Evolutionary conservation across 1,139 yeast genomes (phyloP).

Genomic region (Saccharomyces hybrid): DNA sequence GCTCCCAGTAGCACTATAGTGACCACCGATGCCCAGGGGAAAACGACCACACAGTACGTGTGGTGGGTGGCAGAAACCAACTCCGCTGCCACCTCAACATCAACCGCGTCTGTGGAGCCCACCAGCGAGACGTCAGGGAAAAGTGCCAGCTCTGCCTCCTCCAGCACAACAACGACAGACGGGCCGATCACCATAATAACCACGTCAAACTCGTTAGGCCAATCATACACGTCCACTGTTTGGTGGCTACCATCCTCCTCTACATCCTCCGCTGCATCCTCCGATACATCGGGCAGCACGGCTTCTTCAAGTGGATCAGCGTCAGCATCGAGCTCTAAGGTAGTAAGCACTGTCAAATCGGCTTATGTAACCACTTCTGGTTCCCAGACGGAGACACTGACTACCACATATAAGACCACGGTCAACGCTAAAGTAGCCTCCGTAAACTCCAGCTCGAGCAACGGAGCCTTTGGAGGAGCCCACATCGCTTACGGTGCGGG

Average conservation of each 20-base stretch:
- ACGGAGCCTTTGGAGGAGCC: constrained; percentile 7
- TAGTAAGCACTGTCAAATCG: background rate
- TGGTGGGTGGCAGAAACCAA: constrained; percentile 16
- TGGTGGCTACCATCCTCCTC: constrained; percentile 31
- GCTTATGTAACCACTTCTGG: constrained; percentile 1
- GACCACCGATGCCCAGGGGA: constrained; percentile 19
- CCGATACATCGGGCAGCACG: background rate
- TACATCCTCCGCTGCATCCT: too few species aligned
- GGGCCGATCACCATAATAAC: constrained; percentile 33
- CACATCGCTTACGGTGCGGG: constrained; percentile 5
- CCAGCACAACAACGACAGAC: constrained; percentile 14
- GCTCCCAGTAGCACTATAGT: constrained; percentile 18
- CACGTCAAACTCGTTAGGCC: constrained; percentile 19
- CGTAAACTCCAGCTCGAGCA: constrained; percentile 8
- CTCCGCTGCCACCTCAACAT: constrained; percentile 5
- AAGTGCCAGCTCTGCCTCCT: background rate
- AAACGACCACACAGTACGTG: constrained; percentile 16
- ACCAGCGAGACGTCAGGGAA: constrained; percentile 3
- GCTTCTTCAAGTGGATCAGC: background rate
- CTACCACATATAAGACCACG: constrained; percentile 7
- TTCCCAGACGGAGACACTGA: constrained; percentile 5
- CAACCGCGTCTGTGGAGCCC: constrained; percentile 2
- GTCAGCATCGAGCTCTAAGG: background rate
- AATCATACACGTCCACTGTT: constrained; percentile 21
- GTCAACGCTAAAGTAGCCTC: constrained; percentile 6